Base-by-base conservation (phyloP, 352 stramenopile genomes). In the Pythium utonaiense region DNA sequence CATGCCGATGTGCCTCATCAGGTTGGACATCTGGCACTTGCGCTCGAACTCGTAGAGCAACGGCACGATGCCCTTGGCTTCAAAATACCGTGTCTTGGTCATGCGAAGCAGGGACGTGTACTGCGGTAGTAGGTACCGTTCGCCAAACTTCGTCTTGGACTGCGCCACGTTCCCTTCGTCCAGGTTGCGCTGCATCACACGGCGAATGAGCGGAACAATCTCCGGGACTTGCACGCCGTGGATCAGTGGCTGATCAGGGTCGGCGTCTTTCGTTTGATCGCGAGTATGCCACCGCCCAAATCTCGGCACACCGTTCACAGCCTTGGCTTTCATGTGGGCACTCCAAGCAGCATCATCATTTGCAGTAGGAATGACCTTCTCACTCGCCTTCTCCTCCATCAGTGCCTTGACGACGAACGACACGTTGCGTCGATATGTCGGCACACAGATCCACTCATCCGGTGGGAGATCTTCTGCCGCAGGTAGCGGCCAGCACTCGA, bases 41-140 rank as follows among this genome's bases (percentile, higher is more conserved):
- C 86, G 81, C 57, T 95, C 86, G 60, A 95, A 95, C 52, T 95
- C 86, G 45, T 93, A 93, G 5, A 95, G 68, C 47, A 95, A 57
- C 19, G 86, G 83, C n/a, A 95, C 69, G 30, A 95, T 73, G 7
- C 86, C 80, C 62, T 93, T 91, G 9, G 77, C 83, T 58, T 93
- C 76, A 58, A 93, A 91, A 28, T 85, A 93, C 19, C 75, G 77
- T 28, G 73, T 82, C 66, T 88, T 90, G 31, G 69, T 79, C 31
- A 95, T 40, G 0, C 76, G 69, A 17, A 95, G 60, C 1, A 80
- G 69, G 14, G 73, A 81, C 24, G 83, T 93, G 64, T 80, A 86
- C 60, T 93, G 71, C 1, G 86, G 83, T 1, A 95, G 53, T 3
- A 93, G 62, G 31, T 83, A 66, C 1, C 86, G 86, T 53, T 95